These are phyloP conservation scores for Tolypocladium tropicale DNA, from an alignment of 2,329 filamentous ascomycete species.

Conservation along the genomic window DNA sequence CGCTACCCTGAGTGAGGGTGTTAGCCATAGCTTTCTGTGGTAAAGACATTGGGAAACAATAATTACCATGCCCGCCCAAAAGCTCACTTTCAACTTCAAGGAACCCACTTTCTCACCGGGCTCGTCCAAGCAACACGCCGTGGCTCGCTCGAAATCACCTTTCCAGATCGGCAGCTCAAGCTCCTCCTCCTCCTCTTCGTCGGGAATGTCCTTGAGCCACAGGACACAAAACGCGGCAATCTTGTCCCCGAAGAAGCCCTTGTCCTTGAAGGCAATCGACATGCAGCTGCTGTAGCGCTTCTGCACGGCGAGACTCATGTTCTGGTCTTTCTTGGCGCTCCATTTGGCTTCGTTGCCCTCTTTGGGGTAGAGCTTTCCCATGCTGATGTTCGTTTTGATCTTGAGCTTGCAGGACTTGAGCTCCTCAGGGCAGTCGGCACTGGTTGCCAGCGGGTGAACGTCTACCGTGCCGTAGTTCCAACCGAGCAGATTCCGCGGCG, in stretches of 20 bases:
- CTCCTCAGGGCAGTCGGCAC: slow-evolving; percentile 33
- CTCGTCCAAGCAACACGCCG: slow-evolving; percentile 27
- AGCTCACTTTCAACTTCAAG: slow-evolving; percentile 27
- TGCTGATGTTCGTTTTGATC: slow-evolving; percentile 45
- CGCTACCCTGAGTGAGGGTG: slow-evolving; percentile 16
- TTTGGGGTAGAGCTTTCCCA: slow-evolving; percentile 45
- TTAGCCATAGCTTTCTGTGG: not conserved
- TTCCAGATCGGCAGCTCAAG: slow-evolving; percentile 55
- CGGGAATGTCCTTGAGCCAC: slow-evolving; percentile 59
- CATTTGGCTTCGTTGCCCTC: slow-evolving; percentile 35
- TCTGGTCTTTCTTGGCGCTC: slow-evolving; percentile 35
- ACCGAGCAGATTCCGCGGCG: slow-evolving; percentile 48
- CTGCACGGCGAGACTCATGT: slow-evolving; percentile 42
- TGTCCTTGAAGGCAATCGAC: slow-evolving; percentile 44
- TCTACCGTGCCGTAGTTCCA: slow-evolving; percentile 67
- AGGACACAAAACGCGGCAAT: slow-evolving; percentile 52
- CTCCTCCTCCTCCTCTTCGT: slow-evolving; percentile 55
- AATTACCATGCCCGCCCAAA: slow-evolving; percentile 26
- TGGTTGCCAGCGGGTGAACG: slow-evolving; percentile 39
- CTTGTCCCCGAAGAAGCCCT: slow-evolving; percentile 35
- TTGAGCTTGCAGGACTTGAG: slow-evolving; percentile 44
- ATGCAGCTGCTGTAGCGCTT: slow-evolving; percentile 45
- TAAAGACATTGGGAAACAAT: not conserved
- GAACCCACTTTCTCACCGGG: slow-evolving; percentile 38
- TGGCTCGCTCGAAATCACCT: slow-evolving; percentile 40